Percentiles rank a stretch among this genome's conserved stretches.
phyloP scores from a whole-genome alignment of 2,329 filamentous ascomycete species.

The Curvularia verruculosa region DNA sequence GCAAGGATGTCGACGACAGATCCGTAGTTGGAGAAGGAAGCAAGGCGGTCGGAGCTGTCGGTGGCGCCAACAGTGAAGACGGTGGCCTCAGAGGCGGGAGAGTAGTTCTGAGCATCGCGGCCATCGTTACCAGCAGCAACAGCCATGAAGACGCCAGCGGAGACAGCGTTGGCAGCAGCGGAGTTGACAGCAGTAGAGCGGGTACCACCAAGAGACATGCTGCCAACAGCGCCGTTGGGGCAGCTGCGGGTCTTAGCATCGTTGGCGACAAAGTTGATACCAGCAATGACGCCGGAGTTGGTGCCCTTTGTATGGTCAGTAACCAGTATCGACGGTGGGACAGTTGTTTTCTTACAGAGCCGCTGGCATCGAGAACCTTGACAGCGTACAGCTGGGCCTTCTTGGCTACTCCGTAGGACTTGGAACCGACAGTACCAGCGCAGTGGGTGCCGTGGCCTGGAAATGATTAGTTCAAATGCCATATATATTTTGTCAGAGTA shows the following conservation, averaged over 20 bases:
- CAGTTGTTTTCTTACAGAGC: slow-evolving; percentile 38
- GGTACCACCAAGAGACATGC: slow-evolving; percentile 51
- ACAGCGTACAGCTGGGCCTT: slow-evolving; percentile 49
- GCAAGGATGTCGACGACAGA: slow-evolving; percentile 48
- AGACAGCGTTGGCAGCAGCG: slow-evolving; percentile 45
- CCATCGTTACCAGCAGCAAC: slow-evolving; percentile 51
- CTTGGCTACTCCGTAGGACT: slow-evolving; percentile 49
- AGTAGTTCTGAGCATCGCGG: slow-evolving; percentile 40
- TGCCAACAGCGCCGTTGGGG: slow-evolving; percentile 46
- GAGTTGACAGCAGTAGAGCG: slow-evolving; percentile 48
- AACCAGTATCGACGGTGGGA: slow-evolving; percentile 5
- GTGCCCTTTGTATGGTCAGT: slow-evolving; percentile 41
- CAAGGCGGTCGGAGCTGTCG: slow-evolving; percentile 44
- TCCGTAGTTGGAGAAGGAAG: slow-evolving; percentile 52
- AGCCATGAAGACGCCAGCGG: slow-evolving; percentile 48
- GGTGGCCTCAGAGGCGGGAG: slow-evolving; percentile 48
- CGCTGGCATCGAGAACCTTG: slow-evolving; percentile 48
- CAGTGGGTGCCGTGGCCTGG: slow-evolving; percentile 48
- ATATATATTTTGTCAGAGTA: background rate
- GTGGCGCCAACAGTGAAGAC: slow-evolving; percentile 52
- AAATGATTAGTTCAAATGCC: background rate
- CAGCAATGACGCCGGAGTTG: slow-evolving; percentile 49
- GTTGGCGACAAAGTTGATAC: slow-evolving; percentile 47
- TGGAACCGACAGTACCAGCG: slow-evolving; percentile 47
- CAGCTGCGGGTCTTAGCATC: slow-evolving; percentile 45